A percentile compares a stretch with the other conserved stretches of the same genome.
Evolutionary conservation across 805 yeast species (phyloP).

Genomic region (Millerago galiae): DNA sequence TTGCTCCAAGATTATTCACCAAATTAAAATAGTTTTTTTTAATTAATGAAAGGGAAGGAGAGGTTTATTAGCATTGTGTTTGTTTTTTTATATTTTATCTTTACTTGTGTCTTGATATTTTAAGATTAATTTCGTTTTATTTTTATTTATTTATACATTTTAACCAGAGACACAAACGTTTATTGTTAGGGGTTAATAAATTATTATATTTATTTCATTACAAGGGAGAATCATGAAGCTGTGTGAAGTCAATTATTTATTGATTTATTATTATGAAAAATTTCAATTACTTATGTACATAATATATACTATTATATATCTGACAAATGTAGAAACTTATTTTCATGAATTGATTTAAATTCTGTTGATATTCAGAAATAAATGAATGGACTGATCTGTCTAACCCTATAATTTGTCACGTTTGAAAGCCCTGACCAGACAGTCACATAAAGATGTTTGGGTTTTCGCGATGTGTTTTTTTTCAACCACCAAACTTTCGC

Average conservation of each 20-base stretch:
- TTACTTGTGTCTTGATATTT: not conserved
- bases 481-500: not conserved
- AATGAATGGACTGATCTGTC: no score
- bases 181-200: no score
- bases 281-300: slow-evolving; percentile 10
- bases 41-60: not conserved
- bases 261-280: slow-evolving; percentile 2
- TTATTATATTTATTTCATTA: not conserved
- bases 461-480: no score
- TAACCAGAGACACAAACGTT: not conserved
- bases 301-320: slow-evolving; percentile 5
- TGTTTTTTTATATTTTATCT: slow-evolving; percentile 3
- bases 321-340: not conserved
- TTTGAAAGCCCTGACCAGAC: no score
- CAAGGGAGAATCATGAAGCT: not conserved
- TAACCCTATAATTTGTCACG: no score
- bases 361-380: no score
- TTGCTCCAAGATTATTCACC: slow-evolving; percentile 82
- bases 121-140: not conserved
- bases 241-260: not conserved
- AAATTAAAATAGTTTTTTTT: slow-evolving; percentile 58
- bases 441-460: no score
- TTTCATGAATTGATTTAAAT: no score
- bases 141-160: not conserved
- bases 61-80: slow-evolving; percentile 1